Base-by-base conservation (phyloP, 192 early-diverging fungal genomes). In the Cetraspora pellucida region DNA sequence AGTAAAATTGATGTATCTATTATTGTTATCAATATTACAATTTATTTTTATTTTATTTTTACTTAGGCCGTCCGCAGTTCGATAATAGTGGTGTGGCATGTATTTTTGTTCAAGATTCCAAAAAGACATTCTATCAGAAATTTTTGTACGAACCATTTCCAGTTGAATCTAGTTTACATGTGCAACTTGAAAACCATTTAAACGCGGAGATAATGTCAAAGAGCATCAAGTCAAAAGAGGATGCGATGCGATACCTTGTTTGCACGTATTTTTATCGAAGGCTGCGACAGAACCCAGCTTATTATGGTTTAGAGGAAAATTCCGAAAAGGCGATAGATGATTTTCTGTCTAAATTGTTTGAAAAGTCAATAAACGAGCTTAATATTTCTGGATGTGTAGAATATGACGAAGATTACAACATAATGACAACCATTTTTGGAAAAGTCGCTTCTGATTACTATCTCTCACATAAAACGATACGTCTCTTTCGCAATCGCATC, bases 111-210 rank as follows among this genome's bases (percentile, higher is more conserved):
- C 94, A 95, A 28, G 98, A 98, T 76, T 81, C 87, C 27, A 99
- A 99, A 78, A 97, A 97, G 87, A 94, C 97, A 78, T 99, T 98
- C 85, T 99, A 97, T 87, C 97, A 97, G 71, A 94, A 93, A 84
- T 99, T 99, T 81, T 86, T 99, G 61, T 94, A 97, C 78, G 95
- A 96, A 78, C 95, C 96, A 1, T 95, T 94, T 83, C 94, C 94
- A n/a, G 94, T 95, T 31, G 94, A 94, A 79, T 94, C 92, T 1
- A 90, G 88, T 72, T 82, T 95, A 45, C 92, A 94, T 77, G 81
- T 86, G 45, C 87, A 84, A 64, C 71, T 94, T 52, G 89, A 94
- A 77, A 94, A 98, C 75, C 96, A 98, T 78, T 83, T 98, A 61
- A 97, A 97, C 77, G 98, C 98, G 13, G 98, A 98, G 84, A 89